A percentile compares a stretch with the other conserved stretches of the same genome.
phyloP scores from a whole-genome alignment of 129 eudicot species.

The Tanacetum coccineum region DNA sequence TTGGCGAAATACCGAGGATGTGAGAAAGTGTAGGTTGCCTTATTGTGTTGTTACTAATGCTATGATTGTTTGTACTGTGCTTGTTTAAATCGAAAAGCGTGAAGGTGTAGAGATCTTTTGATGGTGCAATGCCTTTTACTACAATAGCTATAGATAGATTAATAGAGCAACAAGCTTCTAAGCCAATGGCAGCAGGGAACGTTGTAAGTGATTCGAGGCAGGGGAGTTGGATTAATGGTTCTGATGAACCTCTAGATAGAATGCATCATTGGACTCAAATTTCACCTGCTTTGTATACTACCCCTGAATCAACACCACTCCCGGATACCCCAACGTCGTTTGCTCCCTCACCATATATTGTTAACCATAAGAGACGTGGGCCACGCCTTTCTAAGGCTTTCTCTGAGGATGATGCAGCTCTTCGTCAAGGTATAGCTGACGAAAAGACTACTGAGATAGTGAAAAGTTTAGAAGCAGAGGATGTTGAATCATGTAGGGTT shows the following conservation, averaged over 20 bases:
- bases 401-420: slow-evolving; percentile 49
- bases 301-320: slow-evolving; percentile 64
- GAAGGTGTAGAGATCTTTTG: slow-evolving; percentile 28
- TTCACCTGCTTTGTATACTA: slow-evolving; percentile 75
- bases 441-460: slow-evolving; percentile 33
- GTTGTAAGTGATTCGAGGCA: slow-evolving; percentile 25
- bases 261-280: slow-evolving; percentile 51
- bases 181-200: slow-evolving; percentile 38
- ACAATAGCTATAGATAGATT: slow-evolving; percentile 67
- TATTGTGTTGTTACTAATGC: slow-evolving; percentile 1
- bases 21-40: slow-evolving; percentile 10
- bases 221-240: slow-evolving; percentile 31
- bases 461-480: slow-evolving; percentile 37
- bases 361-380: slow-evolving; percentile 93
- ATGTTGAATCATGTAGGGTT: slow-evolving; percentile 22
- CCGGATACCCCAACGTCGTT: slow-evolving; percentile 62
- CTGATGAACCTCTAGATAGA: slow-evolving; percentile 31
- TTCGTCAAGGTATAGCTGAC: slow-evolving; percentile 19
- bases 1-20: background rate
- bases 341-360: slow-evolving; percentile 70
- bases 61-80: slow-evolving; percentile 4
- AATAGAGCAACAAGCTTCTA: slow-evolving; percentile 53
- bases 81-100: slow-evolving; percentile 16
- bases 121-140: slow-evolving; percentile 64
- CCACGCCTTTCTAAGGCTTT: slow-evolving; percentile 67